Evolutionary conservation across 306 rosid genomes (phyloP).

Genomic region (Potentilla sterilis): DNA sequence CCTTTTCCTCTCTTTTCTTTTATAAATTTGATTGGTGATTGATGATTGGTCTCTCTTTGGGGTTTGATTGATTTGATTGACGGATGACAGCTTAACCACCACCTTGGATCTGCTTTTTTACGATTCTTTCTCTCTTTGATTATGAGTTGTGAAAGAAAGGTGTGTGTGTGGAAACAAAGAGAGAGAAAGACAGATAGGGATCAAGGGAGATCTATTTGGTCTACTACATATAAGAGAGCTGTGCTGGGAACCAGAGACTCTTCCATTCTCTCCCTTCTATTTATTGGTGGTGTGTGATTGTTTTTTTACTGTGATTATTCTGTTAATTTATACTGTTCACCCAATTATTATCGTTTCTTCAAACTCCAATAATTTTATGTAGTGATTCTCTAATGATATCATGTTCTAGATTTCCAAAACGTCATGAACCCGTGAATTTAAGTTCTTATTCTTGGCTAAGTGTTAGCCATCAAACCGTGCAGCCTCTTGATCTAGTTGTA

Average conservation of each 20-base stretch:
- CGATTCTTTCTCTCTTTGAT: constrained; percentile 41
- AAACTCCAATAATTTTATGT: neutral
- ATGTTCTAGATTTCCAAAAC: neutral
- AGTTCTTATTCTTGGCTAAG: neutral
- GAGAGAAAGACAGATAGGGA: constrained; percentile 29
- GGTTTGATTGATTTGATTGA: constrained; percentile 68
- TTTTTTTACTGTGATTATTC: neutral
- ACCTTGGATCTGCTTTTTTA: constrained; percentile 75
- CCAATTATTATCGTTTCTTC: neutral
- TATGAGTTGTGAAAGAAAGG: constrained; percentile 70
- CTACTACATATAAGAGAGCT: constrained; percentile 45
- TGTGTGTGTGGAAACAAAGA: constrained; percentile 31
- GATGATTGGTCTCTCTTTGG: constrained; percentile 78
- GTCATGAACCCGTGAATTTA: neutral
- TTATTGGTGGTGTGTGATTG: constrained; percentile 9
- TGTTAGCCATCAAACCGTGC: neutral
- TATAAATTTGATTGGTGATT: constrained; percentile 22
- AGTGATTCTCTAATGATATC: neutral
- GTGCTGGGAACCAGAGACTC: constrained; percentile 18
- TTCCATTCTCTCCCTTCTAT: constrained; percentile 20
- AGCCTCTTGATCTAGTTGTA: neutral
- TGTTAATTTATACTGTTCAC: neutral
- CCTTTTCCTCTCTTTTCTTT: constrained; percentile 29
- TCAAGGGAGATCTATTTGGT: constrained; percentile 35
- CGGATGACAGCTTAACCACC: constrained; percentile 94